Evolutionary conservation across 345 rosid genomes (phyloP).

Genomic region (Arabidopsis arenosa): DNA sequence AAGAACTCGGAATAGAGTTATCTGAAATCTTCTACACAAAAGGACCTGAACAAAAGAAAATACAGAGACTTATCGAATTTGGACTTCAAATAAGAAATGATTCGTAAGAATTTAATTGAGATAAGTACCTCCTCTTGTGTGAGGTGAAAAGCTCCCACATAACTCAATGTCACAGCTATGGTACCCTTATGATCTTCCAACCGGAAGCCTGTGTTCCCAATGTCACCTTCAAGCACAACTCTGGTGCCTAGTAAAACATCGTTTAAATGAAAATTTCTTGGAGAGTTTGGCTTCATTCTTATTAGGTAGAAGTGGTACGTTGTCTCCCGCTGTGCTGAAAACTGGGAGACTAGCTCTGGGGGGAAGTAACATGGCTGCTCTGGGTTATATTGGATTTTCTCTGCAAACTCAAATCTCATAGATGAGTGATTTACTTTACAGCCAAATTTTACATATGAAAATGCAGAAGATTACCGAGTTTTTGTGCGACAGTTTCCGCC

Average conservation of each 20-base stretch:
- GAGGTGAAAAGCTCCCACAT: constrained; percentile 55
- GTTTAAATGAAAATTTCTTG: constrained; percentile 48
- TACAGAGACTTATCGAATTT: not conserved
- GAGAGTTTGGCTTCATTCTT: constrained; percentile 54
- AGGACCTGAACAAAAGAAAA: constrained; percentile 53
- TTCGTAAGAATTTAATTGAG: not conserved
- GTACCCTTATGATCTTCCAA: constrained; percentile 65
- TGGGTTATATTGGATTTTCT: constrained; percentile 47
- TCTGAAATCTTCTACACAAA: constrained; percentile 70
- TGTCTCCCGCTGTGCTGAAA: constrained; percentile 28
- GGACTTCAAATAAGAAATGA: constrained; percentile 4
- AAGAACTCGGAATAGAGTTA: constrained; percentile 65
- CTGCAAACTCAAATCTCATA: constrained; percentile 47
- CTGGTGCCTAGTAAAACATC: constrained; percentile 66
- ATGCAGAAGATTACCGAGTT: constrained; percentile 47
- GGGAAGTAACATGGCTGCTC: constrained; percentile 81
- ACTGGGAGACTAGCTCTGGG: constrained; percentile 60
- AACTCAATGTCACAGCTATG: constrained; percentile 55
- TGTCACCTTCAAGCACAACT: constrained; percentile 58
- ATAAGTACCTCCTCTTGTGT: constrained; percentile 50
- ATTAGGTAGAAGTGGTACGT: constrained; percentile 64
- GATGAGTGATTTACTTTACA: constrained; percentile 18
- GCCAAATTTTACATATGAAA: not conserved
- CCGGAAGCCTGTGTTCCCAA: constrained; percentile 45
- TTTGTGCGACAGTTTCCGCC: constrained; percentile 58